These are phyloP conservation scores for Boechera divaricarpa DNA, from an alignment of 345 rosid species.

Conservation along the genomic window DNA sequence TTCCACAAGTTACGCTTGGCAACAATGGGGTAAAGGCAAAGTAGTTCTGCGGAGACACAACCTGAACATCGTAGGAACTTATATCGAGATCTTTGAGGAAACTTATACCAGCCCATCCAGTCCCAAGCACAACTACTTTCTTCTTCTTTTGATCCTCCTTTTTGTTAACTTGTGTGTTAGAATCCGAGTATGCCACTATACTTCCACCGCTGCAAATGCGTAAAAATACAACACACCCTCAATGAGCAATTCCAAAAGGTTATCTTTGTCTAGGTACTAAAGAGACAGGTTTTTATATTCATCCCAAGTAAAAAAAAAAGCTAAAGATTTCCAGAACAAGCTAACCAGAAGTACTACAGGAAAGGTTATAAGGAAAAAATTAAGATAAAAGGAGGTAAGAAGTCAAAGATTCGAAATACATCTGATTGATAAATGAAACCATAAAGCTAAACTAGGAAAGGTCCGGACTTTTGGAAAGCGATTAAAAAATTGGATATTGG, in stretches of 20 bases:
- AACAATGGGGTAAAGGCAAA: conserved; percentile 94
- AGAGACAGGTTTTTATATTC: background rate
- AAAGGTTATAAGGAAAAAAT: background rate
- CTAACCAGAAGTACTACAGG: background rate
- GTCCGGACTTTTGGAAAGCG: background rate
- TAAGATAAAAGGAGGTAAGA: conserved; percentile 2
- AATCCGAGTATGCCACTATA: conserved; percentile 72
- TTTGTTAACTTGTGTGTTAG: conserved; percentile 45
- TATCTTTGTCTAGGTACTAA: background rate
- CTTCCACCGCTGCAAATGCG: conserved; percentile 67
- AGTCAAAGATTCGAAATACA: background rate
- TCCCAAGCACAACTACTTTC: conserved; percentile 88
- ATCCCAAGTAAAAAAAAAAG: background rate
- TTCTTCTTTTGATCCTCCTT: conserved; percentile 49
- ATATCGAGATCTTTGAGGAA: conserved; percentile 85
- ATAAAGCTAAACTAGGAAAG: background rate
- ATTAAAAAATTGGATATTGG: background rate
- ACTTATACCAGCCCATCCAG: conserved; percentile 96
- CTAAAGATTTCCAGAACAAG: background rate
- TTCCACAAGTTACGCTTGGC: conserved; percentile 97
- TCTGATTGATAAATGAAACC: background rate
- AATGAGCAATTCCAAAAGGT: conserved; percentile 4
- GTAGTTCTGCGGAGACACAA: conserved; percentile 92
- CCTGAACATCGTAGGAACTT: conserved; percentile 76
- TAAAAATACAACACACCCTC: conserved; percentile 12